phyloP scores from a whole-genome alignment of 768 basidiomycete species.

The Grammothele lineata region DNA sequence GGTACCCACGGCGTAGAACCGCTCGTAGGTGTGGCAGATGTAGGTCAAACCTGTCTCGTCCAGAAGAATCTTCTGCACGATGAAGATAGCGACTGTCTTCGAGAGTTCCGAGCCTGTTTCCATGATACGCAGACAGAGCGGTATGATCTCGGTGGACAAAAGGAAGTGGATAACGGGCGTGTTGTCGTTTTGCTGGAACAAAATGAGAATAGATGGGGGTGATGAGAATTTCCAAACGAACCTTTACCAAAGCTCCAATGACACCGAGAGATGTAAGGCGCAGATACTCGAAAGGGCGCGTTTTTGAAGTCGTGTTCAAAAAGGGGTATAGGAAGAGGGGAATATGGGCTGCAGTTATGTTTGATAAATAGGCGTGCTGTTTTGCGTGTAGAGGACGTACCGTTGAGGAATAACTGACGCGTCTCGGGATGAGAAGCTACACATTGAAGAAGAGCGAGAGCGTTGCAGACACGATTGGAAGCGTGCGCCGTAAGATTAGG shows the following conservation, averaged over 20 bases:
- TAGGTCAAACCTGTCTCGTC: constrained; percentile 98
- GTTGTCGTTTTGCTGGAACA: constrained; percentile 92
- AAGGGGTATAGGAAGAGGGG: constrained; percentile 95
- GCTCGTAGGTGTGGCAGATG: constrained; percentile 99
- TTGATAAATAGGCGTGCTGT: no score
- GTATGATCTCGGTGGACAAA: constrained; percentile 98
- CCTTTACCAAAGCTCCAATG: constrained; percentile 98
- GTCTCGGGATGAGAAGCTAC: constrained; percentile 98
- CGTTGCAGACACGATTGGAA: constrained; percentile 98
- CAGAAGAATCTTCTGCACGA: constrained; percentile 95
- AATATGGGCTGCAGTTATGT: constrained; percentile 69
- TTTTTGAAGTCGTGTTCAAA: constrained; percentile 98
- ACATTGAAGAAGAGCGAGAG: constrained; percentile 94
- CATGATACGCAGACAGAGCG: constrained; percentile 98
- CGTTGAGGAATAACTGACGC: constrained; percentile 89
- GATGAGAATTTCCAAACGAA: constrained; percentile 24
- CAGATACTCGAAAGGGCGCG: constrained; percentile 98
- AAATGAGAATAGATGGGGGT: neutral
- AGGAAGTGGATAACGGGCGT: constrained; percentile 98
- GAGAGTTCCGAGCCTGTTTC: constrained; percentile 98
- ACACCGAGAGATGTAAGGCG: constrained; percentile 99
- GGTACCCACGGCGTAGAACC: constrained; percentile 98
- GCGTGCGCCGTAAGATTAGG: constrained; percentile 96
- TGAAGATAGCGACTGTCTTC: constrained; percentile 99
- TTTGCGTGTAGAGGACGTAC: constrained; percentile 37